phyloP scores from a whole-genome alignment of 2,329 filamentous ascomycete genomes.

The Tolypocladium inflatum region DNA sequence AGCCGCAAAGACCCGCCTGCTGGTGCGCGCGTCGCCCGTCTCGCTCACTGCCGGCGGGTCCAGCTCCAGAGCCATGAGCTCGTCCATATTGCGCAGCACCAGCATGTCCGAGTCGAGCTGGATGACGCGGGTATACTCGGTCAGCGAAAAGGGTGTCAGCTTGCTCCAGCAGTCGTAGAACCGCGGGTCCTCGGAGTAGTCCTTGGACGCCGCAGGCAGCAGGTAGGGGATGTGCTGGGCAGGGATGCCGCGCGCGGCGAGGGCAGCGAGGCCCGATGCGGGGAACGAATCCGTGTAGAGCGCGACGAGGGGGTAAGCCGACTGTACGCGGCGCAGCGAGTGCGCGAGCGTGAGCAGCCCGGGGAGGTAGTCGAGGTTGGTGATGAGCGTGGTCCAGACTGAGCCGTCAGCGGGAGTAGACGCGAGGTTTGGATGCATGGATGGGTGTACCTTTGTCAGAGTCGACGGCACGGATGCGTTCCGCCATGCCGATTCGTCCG shows the following conservation, averaged over 20 bases:
- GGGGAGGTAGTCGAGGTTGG: constrained; percentile 71
- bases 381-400: constrained; percentile 83
- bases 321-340: constrained; percentile 55
- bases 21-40: constrained; percentile 7
- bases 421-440: neutral
- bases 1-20: constrained; percentile 66
- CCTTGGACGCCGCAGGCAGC: constrained; percentile 52
- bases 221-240: constrained; percentile 64
- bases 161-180: constrained; percentile 92
- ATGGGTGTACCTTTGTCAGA: constrained; percentile 25
- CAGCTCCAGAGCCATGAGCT: constrained; percentile 75
- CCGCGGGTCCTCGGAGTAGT: constrained; percentile 68
- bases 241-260: constrained; percentile 60
- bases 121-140: constrained; percentile 69
- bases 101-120: constrained; percentile 88
- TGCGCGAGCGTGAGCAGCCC: constrained; percentile 75
- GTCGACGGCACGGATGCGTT: constrained; percentile 22
- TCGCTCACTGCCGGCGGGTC: constrained; percentile 34
- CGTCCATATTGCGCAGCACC: constrained; percentile 77
- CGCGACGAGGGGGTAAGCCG: constrained; percentile 69
- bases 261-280: constrained; percentile 54
- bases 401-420: constrained; percentile 1
- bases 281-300: constrained; percentile 77
- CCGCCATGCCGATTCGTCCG: constrained; percentile 9
- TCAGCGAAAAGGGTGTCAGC: constrained; percentile 66